Base-by-base conservation (phyloP, 1,284 basidiomycete species). In the Cryptococcus sp. region DNA sequence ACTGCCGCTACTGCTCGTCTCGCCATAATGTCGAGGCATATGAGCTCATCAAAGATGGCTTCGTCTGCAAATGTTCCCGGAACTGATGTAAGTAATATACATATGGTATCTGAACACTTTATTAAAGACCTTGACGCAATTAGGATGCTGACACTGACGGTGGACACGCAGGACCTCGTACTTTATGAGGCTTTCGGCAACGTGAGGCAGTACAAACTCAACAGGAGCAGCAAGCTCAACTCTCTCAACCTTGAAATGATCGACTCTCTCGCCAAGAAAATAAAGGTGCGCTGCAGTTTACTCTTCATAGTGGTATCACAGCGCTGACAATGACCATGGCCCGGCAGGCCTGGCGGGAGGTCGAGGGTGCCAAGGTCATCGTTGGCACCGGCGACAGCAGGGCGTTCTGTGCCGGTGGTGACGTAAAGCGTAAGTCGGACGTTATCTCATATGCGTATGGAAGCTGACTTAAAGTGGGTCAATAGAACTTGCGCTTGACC, bases 371-470 rank as follows among this genome's bases (percentile, higher is more conserved):
- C 66, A 83, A 84, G 61, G 81, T 90, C 28, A 84, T 97, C 60
- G 83, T 94, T 52, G 89, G 88, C 23, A 83, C 83, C 43, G 89
- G 91, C 20, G 80, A 81, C 28, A 90, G 89, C 12, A 81, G 86
- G 57, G 91, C 88, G 12, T 97, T 98, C 71, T 98, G 94, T 73
- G 88, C 91, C 5, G 96, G 95, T 21, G 95, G 95, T 53, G 96
- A 99, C 75, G 89, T 99, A 55, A 71, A 69, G 55, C 68, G 70
- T 71, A 43, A 52, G 69, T 46, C 23, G 9, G 28, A 33, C 28
- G 9, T 33, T 9, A 33, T 24, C 20, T 24, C 1, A 9, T 46
- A 8, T 24, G 24, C 18, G 9, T 16, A 23, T 4, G 28, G 7
- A 11, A 43, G 38, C 59, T 51, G 47, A 47, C 23, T n/a, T 48